Evolutionary conservation across 371 early-diverging fungal species (phyloP).

Genomic region (Conidiobolus incongruus): DNA sequence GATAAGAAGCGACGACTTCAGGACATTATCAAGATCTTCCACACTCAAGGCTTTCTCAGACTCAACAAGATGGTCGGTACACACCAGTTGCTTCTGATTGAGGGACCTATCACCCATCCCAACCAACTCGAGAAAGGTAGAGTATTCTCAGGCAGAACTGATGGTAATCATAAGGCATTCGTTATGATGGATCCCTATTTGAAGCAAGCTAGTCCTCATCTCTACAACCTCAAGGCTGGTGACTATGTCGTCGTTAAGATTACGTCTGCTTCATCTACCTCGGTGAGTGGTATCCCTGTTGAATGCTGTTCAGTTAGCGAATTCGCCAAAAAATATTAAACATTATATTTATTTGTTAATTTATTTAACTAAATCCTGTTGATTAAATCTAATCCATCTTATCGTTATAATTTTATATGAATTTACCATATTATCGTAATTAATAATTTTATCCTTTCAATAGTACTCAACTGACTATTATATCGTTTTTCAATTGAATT

Average conservation of each 20-base stretch:
- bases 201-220: slow-evolving; percentile 8
- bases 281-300: background rate
- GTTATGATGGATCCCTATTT: slow-evolving; percentile 9
- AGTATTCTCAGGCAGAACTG: slow-evolving; percentile 22
- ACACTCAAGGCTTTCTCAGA: slow-evolving; percentile 22
- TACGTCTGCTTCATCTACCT: slow-evolving; percentile 7
- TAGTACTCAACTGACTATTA: too few species aligned
- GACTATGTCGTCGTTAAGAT: slow-evolving; percentile 15
- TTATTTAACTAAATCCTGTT: too few species aligned
- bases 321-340: too few species aligned
- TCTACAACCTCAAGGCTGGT: slow-evolving; percentile 6
- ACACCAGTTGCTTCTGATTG: slow-evolving; percentile 34
- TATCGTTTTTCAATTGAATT: too few species aligned
- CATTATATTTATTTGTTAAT: too few species aligned
- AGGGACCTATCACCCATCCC: slow-evolving; percentile 22
- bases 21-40: slow-evolving; percentile 42
- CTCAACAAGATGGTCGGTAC: slow-evolving; percentile 25
- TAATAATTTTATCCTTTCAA: too few species aligned
- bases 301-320: too few species aligned
- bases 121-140: slow-evolving; percentile 13
- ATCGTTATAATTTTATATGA: too few species aligned
- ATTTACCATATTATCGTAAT: too few species aligned
- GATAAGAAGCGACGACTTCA: slow-evolving; percentile 30
- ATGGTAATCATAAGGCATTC: slow-evolving; percentile 29
- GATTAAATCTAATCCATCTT: too few species aligned